Evolutionary conservation across 2,329 filamentous ascomycete species (phyloP), one percentile per base, ranked within the genome.

Genomic region (Pseudogymnoascus sp.): DNA sequence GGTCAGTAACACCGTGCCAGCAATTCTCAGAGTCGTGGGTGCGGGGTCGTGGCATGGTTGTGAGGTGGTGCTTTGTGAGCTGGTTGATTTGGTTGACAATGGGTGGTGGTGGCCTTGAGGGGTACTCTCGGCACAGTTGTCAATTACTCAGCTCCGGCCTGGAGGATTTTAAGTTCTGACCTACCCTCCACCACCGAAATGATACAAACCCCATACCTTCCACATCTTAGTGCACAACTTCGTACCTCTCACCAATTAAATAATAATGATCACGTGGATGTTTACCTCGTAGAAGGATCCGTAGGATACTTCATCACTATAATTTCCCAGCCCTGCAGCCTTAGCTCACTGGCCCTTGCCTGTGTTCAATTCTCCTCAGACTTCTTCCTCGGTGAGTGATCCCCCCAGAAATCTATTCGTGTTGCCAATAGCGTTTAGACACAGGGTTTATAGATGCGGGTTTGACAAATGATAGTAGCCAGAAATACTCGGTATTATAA

Each of bases 1-100:
- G 57, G 60, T 69, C 67, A 3, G 47, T 34, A 1, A 69, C 64
- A 3, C 64, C 64, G 29, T 51, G 62, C 66, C 67, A 68, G 60
- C 64, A 60, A 63, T 66, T 67, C 29, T 57, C 47, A 18, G 47
- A 57, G n/a, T 57, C 47, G 29, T 57, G 26, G 5, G 47, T 57
- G 26, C 47, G 47, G 5, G 47, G 47, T 57, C 47, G 47, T 34
- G 47, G 47, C 47, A 57, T 57, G 8, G 10, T 57, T 6, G 14
- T 18, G n/a, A 18, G 4, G 10, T 57, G 26, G 12, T 31, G 8
- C 4, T 54, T 54, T 18, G 31, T 31, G n/a, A 4, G 47, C 31
- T 31, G 8, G 26, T 57, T 34, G 47, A 31, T 6, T 34, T 31
- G 5, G 5, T 57, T 34, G 47, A 34, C 4, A 14, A 18, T 31